Percentiles rank a stretch among this genome's conserved stretches.
phyloP scores from a whole-genome alignment of 139 green algal genomes.

The Nannochloris sp. region DNA sequence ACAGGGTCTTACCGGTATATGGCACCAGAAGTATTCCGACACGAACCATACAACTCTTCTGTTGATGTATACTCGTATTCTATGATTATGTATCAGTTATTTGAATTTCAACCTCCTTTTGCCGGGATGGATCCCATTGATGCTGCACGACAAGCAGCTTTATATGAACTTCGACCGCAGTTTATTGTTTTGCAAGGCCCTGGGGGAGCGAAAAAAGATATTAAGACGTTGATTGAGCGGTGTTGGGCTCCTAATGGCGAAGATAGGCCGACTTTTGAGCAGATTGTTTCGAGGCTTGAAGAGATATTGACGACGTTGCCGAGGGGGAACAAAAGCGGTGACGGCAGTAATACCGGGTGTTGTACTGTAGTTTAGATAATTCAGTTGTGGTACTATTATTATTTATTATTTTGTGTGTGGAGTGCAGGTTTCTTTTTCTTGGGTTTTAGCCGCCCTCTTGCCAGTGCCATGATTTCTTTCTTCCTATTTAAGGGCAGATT shows the following conservation, averaged over 20 bases:
- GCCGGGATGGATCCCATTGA: conserved; percentile 45
- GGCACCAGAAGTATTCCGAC: conserved; percentile 57
- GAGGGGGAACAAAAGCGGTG: neutral
- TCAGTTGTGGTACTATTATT: no score
- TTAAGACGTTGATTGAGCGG: conserved; percentile 32
- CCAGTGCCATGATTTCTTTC: no score
- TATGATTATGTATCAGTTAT: conserved; percentile 56
- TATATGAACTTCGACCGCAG: conserved; percentile 35
- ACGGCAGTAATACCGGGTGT: neutral
- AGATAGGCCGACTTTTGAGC: conserved; percentile 8
- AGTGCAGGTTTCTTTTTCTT: no score
- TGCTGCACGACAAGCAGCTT: conserved; percentile 37
- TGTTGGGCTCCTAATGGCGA: conserved; percentile 30
- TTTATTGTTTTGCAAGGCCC: conserved; percentile 22
- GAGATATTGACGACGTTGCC: conserved; percentile 6
- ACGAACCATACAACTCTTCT: conserved; percentile 61
- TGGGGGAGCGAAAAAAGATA: neutral
- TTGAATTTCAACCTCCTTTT: conserved; percentile 42
- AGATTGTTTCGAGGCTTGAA: neutral
- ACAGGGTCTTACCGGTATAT: conserved; percentile 60
- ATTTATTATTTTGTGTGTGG: no score
- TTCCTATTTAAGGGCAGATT: no score
- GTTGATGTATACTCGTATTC: conserved; percentile 56
- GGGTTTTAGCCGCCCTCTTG: no score
- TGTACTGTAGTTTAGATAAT: conserved; percentile 5